Base-by-base conservation (phyloP, 352 stramenopile species). In the Phytophthora uliginosa region DNA sequence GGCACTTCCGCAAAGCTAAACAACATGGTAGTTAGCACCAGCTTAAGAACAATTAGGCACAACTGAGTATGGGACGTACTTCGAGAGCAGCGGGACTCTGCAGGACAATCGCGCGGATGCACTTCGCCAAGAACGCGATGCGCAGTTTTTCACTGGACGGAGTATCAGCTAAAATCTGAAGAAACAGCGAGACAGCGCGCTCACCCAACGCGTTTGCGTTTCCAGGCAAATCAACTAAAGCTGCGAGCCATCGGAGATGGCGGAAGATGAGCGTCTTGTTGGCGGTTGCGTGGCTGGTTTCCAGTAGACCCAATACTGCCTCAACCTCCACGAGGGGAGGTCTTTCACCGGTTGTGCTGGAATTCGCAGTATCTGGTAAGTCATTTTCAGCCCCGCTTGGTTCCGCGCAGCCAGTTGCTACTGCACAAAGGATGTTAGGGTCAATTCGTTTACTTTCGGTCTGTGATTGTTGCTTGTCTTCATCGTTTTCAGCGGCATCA, bases 141-240 rank as follows among this genome's bases (percentile, higher is more conserved):
- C 86, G 63, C 10, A 90, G 47, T 1, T 72, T 66, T 4, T 88
- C 40, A 15, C 52, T 42, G 1, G 53, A 24, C 45, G 59, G 38
- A 4, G 66, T 67, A 1, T 56, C 45, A 12, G 48, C 52, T 4
- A 87, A 52, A 24, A 93, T 67, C 26, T 82, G 79, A 24, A 87
- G 67, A 18, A 89, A 56, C 0, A 80, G 22, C 0, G 56, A 47
- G n/a, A 82, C 59, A 12, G 51, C 65, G 34, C 62, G 57, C 50
- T 90, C 82, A 7, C 82, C 83, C 10, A 94, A 66, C 4, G 66
- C 74, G 3, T 54, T 63, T 0, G 83, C 83, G 47, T 91, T 91
- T 20, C 40, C 53, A 15, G 77, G 71, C 4, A 77, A 47, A 34
- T 85, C 72, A 15, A 92, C 75, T 0, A 89, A 59, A 15, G 77